Percentiles rank a stretch among this genome's conserved stretches.
Conservation (phyloP, 2,329 filamentous ascomycete genomes). For the Phialocephala subalpina region DNA sequence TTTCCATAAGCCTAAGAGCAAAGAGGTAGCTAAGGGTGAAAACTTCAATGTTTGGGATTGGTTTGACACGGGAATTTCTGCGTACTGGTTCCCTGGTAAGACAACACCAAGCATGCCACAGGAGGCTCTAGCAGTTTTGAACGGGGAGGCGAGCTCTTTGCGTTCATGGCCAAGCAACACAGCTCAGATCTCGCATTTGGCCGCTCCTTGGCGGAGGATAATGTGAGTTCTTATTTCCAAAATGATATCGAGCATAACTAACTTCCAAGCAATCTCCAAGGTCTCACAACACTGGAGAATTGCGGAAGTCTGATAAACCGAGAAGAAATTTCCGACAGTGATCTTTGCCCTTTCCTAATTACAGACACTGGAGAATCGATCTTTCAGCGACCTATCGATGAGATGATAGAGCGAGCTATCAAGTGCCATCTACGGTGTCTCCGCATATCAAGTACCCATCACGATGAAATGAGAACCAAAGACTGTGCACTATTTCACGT, state of each 20-base stretch:
- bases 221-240: background rate
- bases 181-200: background rate
- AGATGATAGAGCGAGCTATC: constrained; percentile 19
- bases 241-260: background rate
- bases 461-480: constrained; percentile 18
- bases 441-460: constrained; percentile 13
- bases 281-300: constrained; percentile 9
- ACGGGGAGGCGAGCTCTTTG: background rate
- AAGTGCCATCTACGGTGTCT: constrained; percentile 19
- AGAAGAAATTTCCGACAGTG: constrained; percentile 3
- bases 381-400: constrained; percentile 18
- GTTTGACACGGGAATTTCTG: constrained; percentile 21
- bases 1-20: constrained; percentile 10
- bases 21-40: background rate
- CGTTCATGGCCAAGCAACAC: background rate
- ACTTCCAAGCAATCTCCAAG: constrained; percentile 6
- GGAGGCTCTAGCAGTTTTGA: background rate
- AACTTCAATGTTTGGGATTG: constrained; percentile 23
- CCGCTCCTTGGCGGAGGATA: background rate
- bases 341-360: constrained; percentile 23
- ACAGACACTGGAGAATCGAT: constrained; percentile 12
- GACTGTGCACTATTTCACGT: constrained; percentile 20
- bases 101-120: background rate
- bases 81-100: constrained; percentile 20
- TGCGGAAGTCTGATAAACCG: background rate